Evolutionary conservation across 371 early-diverging fungal species (phyloP).

Genomic region (Mortierella sp.): DNA sequence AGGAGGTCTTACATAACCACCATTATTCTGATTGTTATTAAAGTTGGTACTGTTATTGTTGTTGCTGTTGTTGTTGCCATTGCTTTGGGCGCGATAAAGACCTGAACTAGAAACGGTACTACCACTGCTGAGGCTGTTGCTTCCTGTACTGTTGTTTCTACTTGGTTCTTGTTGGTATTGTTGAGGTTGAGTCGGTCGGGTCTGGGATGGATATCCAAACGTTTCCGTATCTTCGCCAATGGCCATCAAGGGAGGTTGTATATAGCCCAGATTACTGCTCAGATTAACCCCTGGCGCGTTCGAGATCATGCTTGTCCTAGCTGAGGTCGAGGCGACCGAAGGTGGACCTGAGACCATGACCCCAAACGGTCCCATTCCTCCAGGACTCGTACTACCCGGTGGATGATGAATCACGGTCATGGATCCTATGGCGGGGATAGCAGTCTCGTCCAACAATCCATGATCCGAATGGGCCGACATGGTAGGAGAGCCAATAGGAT

Average conservation of each 20-base stretch:
- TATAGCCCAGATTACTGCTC: too few relatives aligned
- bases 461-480: constrained; percentile 5
- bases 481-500: constrained; percentile 19
- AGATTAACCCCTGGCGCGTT: too few relatives aligned
- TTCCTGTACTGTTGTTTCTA: not conserved
- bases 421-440: constrained; percentile 12
- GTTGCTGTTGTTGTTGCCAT: not conserved
- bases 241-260: too few relatives aligned
- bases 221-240: too few relatives aligned
- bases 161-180: not conserved
- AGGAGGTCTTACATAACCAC: constrained; percentile 9
- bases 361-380: too few relatives aligned
- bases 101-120: not conserved
- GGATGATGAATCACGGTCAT: constrained; percentile 8
- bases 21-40: too few relatives aligned
- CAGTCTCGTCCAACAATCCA: constrained; percentile 14
- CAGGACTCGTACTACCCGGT: not conserved
- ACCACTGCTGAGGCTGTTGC: not conserved
- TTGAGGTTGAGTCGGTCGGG: not conserved
- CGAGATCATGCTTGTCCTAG: too few relatives aligned
- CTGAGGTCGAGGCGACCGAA: too few relatives aligned
- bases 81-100: not conserved
- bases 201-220: too few relatives aligned
- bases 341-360: too few relatives aligned
- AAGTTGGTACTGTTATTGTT: too few relatives aligned